A percentile compares a stretch with the other conserved stretches of the same genome.
These are phyloP conservation scores for Tephrocybe rancida DNA, from an alignment of 768 basidiomycete species.

Conservation along the genomic window DNA sequence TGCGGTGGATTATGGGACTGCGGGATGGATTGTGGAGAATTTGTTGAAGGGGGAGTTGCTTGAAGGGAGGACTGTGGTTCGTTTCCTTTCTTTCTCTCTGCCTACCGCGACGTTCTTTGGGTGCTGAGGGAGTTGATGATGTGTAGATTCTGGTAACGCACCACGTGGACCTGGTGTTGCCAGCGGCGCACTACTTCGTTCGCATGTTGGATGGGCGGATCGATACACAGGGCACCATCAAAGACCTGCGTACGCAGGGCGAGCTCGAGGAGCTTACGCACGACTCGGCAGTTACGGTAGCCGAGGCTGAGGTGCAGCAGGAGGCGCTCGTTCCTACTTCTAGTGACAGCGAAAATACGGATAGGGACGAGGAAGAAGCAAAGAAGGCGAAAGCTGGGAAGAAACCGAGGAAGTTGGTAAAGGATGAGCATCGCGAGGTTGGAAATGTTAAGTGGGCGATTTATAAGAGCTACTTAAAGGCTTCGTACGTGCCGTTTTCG, in stretches of 20 bases:
- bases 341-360: slow-evolving; percentile 25
- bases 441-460: slow-evolving; percentile 83
- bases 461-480: slow-evolving; percentile 69
- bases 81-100: slow-evolving; percentile 13
- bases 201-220: slow-evolving; percentile 80
- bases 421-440: slow-evolving; percentile 80
- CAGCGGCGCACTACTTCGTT: slow-evolving; percentile 68
- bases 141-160: slow-evolving; percentile 71
- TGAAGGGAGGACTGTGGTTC: slow-evolving; percentile 72
- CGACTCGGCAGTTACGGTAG: slow-evolving; percentile 27
- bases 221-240: slow-evolving; percentile 67
- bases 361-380: slow-evolving; percentile 24
- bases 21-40: slow-evolving; percentile 36
- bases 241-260: slow-evolving; percentile 62
- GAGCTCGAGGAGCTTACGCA: slow-evolving; percentile 60
- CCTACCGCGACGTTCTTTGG: no score
- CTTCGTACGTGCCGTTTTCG: slow-evolving; percentile 54
- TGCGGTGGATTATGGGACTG: slow-evolving; percentile 62
- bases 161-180: slow-evolving; percentile 80
- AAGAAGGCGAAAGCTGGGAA: slow-evolving; percentile 38
- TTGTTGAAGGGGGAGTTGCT: slow-evolving; percentile 70
- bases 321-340: slow-evolving; percentile 10
- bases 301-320: slow-evolving; percentile 47
- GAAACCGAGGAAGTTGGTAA: slow-evolving; percentile 72
- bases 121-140: neutral